Percentiles rank a stretch among this genome's conserved stretches.
These are phyloP conservation scores for Kalanchoe fedtschenkoi DNA, from an alignment of 164 flowering plant genomes.

Conservation along the genomic window DNA sequence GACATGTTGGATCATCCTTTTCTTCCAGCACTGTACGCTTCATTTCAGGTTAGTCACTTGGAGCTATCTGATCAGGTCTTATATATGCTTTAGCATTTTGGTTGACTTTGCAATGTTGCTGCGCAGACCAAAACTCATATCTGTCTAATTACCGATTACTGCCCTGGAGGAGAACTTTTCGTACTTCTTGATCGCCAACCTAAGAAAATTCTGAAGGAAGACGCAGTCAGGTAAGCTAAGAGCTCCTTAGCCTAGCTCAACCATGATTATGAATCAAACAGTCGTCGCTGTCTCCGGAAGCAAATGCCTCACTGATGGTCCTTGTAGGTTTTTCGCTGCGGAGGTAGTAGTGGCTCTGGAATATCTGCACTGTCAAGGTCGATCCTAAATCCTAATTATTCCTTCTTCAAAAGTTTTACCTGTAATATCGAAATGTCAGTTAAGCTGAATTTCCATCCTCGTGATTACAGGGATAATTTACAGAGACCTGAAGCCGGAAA, in stretches of 20 bases:
- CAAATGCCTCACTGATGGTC: slow-evolving; percentile 8
- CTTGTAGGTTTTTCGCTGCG: slow-evolving; percentile 79
- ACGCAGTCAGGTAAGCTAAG: slow-evolving; percentile 80
- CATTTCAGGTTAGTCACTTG: slow-evolving; percentile 66
- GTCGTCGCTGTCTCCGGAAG: neutral
- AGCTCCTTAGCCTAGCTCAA: neutral
- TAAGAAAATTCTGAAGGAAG: slow-evolving; percentile 81
- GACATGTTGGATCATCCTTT: slow-evolving; percentile 96
- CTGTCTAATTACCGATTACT: slow-evolving; percentile 89
- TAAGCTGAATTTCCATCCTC: no score
- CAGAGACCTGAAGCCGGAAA: slow-evolving; percentile 97
- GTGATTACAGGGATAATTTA: slow-evolving; percentile 73
- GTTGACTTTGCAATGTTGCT: slow-evolving; percentile 3
- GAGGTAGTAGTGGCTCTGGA: slow-evolving; percentile 89
- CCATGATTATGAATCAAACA: neutral
- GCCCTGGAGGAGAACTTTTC: slow-evolving; percentile 95
- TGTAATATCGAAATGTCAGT: neutral
- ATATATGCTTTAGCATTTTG: neutral
- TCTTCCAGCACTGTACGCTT: slow-evolving; percentile 95
- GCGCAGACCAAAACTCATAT: slow-evolving; percentile 88
- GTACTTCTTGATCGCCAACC: slow-evolving; percentile 85
- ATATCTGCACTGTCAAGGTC: slow-evolving; percentile 99
- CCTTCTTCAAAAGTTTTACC: no score
- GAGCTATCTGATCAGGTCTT: neutral
- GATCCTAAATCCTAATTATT: no score